Evolutionary conservation across 139 green algal genomes (phyloP).

Genomic region (Diplosphaera chodatii): DNA sequence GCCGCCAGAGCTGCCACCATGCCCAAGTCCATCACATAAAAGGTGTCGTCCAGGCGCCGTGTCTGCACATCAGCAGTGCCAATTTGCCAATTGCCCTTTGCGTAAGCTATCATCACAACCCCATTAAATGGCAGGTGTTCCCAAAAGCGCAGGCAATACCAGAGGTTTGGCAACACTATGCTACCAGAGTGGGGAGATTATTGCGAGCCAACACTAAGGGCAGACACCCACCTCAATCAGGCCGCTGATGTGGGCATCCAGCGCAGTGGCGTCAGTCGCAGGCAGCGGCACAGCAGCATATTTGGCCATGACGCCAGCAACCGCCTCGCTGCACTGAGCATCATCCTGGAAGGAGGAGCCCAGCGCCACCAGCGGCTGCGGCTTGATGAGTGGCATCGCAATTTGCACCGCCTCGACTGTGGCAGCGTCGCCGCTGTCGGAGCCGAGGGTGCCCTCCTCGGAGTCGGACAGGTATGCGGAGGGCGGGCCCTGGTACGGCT

Average conservation of each 20-base stretch:
- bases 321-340: background rate
- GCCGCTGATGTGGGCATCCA: constrained; percentile 25
- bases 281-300: constrained; percentile 4
- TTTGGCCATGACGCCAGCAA: constrained; percentile 8
- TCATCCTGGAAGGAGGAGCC: background rate
- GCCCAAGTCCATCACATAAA: constrained; percentile 89
- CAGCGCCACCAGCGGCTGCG: background rate
- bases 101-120: no score
- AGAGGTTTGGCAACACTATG: no score
- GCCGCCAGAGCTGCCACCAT: constrained; percentile 66
- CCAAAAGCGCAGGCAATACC: no score
- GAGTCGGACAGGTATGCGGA: background rate
- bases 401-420: background rate
- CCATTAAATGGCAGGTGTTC: no score
- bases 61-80: no score
- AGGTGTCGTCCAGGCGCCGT: constrained; percentile 65
- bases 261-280: background rate
- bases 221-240: constrained; percentile 16
- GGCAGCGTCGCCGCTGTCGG: background rate
- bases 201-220: no score
- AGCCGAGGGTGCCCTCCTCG: background rate
- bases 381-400: constrained; percentile 1
- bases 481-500: background rate
- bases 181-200: no score
- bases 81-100: no score